Base-by-base conservation (phyloP, 202 grass and related monocot genomes). In the Zoysia matrella region DNA sequence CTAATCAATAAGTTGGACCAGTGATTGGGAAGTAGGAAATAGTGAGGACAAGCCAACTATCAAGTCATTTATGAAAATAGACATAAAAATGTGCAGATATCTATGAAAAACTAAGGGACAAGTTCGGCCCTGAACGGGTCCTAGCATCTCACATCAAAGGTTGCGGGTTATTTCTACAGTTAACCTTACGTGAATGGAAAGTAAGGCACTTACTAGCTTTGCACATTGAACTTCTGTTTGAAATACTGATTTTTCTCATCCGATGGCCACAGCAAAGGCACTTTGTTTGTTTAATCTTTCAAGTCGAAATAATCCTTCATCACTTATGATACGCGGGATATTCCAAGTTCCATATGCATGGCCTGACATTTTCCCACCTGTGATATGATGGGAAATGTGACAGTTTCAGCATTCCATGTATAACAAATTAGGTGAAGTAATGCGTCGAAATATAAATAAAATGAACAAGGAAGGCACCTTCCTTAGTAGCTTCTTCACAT, bases 401-500 rank as follows among this genome's bases (percentile, higher is more conserved):
- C 51, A 72, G 49, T 3, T 68, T 68, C 15, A 60, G 62, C 0
- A 18, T 41, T 16, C 51, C 14, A 71, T 42, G 22, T 36, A 36
- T 78, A 47, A 11, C 15, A 66, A 42, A 80, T 55, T n/a, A 42
- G 4, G 62, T 77, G 57, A 67, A 69, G 72, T 72, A 61, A 62
- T 8, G 4, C 74, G 45, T 67, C 64, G 81, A 53, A 65, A 73
- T 52, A 10, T 42, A 55, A 68, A 73, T 40, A 60, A 74, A 30
- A 60, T 72, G 43, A 45, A 77, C 22, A 81, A n/a, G 45, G 49
- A 81, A 45, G 53, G 43, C 49, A 80, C 95, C 92, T 95, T 98
- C 95, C 65, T 79, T 88, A 43, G 90, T 95, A 80, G 95, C 92
- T 87, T 98, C 90, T 88, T 95, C 88, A 47, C 95, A 98, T 91